Conservation (phyloP, 345 rosid genomes). For the Aquilaria sinensis region DNA sequence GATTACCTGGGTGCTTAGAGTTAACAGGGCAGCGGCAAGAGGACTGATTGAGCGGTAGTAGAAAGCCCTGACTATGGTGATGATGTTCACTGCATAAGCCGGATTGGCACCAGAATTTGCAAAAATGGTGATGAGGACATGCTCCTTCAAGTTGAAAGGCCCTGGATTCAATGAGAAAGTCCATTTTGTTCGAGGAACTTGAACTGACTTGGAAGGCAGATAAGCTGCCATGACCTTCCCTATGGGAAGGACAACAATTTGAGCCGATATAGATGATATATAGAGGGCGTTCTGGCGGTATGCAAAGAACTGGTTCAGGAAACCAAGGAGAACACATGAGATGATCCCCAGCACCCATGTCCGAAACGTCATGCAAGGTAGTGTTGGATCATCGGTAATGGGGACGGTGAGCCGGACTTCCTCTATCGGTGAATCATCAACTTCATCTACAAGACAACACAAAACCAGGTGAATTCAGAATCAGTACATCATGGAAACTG, state of each 20-base stretch:
- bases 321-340: constrained; percentile 29
- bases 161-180: constrained; percentile 47
- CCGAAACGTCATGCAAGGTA: constrained; percentile 43
- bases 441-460: constrained; percentile 21
- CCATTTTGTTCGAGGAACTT: constrained; percentile 32
- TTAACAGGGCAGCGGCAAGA: constrained; percentile 7
- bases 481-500: not conserved
- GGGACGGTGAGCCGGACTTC: constrained; percentile 42
- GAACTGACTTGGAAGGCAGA: constrained; percentile 21
- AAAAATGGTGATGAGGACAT: constrained; percentile 47
- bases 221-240: constrained; percentile 39
- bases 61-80: constrained; percentile 38
- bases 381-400: constrained; percentile 33
- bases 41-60: constrained; percentile 23
- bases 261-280: constrained; percentile 36
- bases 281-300: constrained; percentile 32
- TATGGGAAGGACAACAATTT: constrained; percentile 31
- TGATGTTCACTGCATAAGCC: constrained; percentile 32
- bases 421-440: constrained; percentile 40
- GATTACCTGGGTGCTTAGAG: constrained; percentile 40
- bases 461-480: not conserved
- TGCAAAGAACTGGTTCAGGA: constrained; percentile 39
- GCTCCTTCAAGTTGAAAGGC: constrained; percentile 55
- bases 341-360: constrained; percentile 38
- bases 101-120: constrained; percentile 35